Evolutionary conservation across 1,284 basidiomycete species (phyloP), one percentile per base, ranked within the genome.

Genomic region (Microbotryum saponariae): DNA sequence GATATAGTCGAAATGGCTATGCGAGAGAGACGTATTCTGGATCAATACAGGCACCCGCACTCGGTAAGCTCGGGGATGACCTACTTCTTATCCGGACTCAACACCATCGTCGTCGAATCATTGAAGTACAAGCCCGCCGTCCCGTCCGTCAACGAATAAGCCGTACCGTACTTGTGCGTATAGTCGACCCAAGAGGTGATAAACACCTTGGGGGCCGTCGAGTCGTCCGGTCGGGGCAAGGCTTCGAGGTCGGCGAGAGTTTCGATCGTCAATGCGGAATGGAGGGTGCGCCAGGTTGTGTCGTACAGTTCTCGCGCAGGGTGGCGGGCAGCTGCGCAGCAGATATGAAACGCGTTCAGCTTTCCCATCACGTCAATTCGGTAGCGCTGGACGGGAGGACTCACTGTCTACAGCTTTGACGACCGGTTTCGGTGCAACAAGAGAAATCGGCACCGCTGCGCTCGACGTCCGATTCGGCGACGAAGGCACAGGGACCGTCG

Each of bases 131-230:
- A 89, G 9, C 91, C 91, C 31, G 97, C 87, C 2, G 89, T 88
- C 4, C 94, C 92, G 73, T 98, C 92, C 33, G 89, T 92, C 72
- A 98, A 80, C 2, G 91, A 91, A 74, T 97, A 97, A 2, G 93
- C 96, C 85, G 97, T 93, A 12, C 94, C 96, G 76, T 97, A 98
- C 78, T 96, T 96, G 76, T 93, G 91, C 75, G 89, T 93, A 74
- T 97, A 97, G 76, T 98, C 94, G 52, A 97, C 87, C 94, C 94
- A 98, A 10, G 89, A 91, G 2, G 89, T 89, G 69, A 98, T 90
- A 76, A 97, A 98, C 18, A 94, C 86, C 58, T 80, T 82, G 47
- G 92, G 67, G 2, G 47, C 23, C 1, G 51, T 55, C 14, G 44
- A 42, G 16, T 57, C 49, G 18, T 54, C 48, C 23, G 8, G 33